Evolutionary conservation across 2,329 filamentous ascomycete species (phyloP).

Genomic region (Plectosphaerella cucumerina): DNA sequence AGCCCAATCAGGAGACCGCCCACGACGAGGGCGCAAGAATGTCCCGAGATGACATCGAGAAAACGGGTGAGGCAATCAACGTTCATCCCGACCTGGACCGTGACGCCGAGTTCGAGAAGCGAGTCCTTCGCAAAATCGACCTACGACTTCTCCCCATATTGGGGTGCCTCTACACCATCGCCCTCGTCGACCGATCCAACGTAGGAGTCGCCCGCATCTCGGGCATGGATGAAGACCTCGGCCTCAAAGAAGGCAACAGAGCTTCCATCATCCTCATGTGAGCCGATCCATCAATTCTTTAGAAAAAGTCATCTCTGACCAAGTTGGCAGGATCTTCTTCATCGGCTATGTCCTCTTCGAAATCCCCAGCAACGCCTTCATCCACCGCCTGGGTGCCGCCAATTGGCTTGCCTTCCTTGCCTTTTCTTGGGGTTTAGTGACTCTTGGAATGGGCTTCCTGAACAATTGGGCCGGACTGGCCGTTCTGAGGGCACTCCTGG

Average conservation of each 20-base stretch:
- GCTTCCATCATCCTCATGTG: conserved; percentile 21
- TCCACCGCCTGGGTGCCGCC: conserved; percentile 24
- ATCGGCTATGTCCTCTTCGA: conserved; percentile 26
- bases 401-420: conserved; percentile 22
- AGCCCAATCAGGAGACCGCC: no score
- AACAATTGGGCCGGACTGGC: conserved; percentile 20
- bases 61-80: no score
- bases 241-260: conserved; percentile 26
- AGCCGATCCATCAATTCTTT: no score
- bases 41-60: no score
- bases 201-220: conserved; percentile 27
- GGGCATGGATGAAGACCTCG: conserved; percentile 25
- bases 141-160: conserved; percentile 24
- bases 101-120: background rate
- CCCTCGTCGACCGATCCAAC: conserved; percentile 23
- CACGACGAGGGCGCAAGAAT: no score
- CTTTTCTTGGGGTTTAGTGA: conserved; percentile 26
- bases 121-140: conserved; percentile 25
- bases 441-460: conserved; percentile 24
- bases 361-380: conserved; percentile 22
- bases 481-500: conserved; percentile 34
- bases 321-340: conserved; percentile 22
- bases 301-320: no score
- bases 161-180: conserved; percentile 21
- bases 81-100: background rate